These are phyloP conservation scores for Chlamydomonas incerta DNA, from an alignment of 139 green algal species.

Conservation along the genomic window DNA sequence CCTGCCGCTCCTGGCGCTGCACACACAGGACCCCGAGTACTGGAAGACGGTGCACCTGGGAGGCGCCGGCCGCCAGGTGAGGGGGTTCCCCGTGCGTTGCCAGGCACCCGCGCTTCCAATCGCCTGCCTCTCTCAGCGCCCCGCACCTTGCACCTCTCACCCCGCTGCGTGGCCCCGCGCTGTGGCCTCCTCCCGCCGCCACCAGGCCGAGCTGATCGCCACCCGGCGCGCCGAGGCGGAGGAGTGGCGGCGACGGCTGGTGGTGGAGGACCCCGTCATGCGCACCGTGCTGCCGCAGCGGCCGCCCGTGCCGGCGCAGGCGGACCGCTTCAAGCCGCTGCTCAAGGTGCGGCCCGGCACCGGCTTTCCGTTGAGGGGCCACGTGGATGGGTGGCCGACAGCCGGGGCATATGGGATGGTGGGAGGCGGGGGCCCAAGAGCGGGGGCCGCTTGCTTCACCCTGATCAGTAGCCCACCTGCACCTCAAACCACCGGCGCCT, in stretches of 20 bases:
- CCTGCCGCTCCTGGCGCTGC: too few relatives aligned
- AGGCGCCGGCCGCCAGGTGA: conserved; percentile 21
- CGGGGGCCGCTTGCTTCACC: too few relatives aligned
- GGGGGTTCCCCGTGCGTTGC: neutral
- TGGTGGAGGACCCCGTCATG: conserved; percentile 56
- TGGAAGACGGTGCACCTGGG: conserved; percentile 66
- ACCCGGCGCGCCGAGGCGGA: conserved; percentile 27
- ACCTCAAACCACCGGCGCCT: too few relatives aligned
- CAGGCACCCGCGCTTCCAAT: too few relatives aligned
- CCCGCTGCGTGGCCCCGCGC: neutral
- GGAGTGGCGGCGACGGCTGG: conserved; percentile 54
- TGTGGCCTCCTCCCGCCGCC: neutral
- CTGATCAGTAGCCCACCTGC: too few relatives aligned
- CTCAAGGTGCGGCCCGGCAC: conserved; percentile 10
- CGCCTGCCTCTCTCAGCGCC: too few relatives aligned
- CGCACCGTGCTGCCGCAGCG: conserved; percentile 46
- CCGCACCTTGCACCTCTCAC: neutral
- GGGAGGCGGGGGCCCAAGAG: too few relatives aligned
- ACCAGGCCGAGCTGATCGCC: conserved; percentile 29
- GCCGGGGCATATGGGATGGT: too few relatives aligned
- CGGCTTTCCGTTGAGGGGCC: neutral
- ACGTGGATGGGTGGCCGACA: neutral
- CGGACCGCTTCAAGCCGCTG: conserved; percentile 50
- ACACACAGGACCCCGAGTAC: conserved; percentile 54
- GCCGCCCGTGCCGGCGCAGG: conserved; percentile 38